A percentile compares a stretch with the other conserved stretches of the same genome.
Conservation (phyloP, 2,329 filamentous ascomycete genomes). For the Aspergillus sp. region DNA sequence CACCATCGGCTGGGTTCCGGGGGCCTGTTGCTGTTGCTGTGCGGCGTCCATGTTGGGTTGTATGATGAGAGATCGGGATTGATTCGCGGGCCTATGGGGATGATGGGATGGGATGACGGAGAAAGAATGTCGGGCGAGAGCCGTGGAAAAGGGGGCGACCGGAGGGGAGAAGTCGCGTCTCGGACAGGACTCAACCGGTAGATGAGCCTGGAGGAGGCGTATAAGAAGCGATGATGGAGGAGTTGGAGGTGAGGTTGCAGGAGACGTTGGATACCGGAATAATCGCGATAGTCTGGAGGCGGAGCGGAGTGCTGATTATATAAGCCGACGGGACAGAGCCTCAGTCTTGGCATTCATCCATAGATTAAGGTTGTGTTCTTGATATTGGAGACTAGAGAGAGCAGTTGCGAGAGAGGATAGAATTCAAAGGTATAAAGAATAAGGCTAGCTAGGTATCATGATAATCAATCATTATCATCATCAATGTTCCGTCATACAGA, state of each 20-base stretch:
- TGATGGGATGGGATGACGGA: background rate
- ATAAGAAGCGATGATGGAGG: background rate
- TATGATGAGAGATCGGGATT: background rate
- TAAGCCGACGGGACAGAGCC: slow-evolving; percentile 3
- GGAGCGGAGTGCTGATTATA: background rate
- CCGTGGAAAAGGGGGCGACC: background rate
- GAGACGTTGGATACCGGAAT: background rate
- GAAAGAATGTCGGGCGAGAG: background rate
- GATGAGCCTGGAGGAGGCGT: background rate
- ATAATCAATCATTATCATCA: no score
- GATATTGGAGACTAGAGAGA: no score
- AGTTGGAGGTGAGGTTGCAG: background rate
- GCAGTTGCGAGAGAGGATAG: no score
- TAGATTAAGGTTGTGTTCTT: no score
- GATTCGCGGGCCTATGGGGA: background rate
- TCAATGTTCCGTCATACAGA: no score
- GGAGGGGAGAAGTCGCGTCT: background rate
- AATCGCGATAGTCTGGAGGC: background rate
- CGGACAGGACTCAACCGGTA: background rate
- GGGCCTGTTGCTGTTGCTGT: slow-evolving; percentile 27
- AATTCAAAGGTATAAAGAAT: no score
- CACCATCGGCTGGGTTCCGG: slow-evolving; percentile 29
- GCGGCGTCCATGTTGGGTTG: slow-evolving; percentile 30
- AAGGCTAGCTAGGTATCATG: no score
- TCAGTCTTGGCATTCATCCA: slow-evolving; percentile 14